phyloP scores from a whole-genome alignment of 192 early-diverging fungal species.

The Mortierella hygrophila region DNA sequence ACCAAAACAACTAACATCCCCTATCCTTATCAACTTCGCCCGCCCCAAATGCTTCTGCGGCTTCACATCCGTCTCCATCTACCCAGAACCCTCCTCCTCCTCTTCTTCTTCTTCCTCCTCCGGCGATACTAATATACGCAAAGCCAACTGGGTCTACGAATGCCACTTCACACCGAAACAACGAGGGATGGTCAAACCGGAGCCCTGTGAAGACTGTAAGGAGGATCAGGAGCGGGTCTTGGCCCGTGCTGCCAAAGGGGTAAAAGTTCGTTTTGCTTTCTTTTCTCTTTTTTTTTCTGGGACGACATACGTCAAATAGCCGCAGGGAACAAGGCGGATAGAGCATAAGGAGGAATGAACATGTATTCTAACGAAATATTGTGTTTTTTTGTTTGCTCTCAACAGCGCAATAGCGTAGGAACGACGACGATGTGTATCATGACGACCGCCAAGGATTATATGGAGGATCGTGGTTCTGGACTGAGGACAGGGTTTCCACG shows the following conservation, averaged over 20 bases:
- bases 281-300: neutral
- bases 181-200: neutral
- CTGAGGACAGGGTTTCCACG: neutral
- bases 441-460: too few relatives aligned
- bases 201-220: constrained; percentile 1
- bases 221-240: neutral
- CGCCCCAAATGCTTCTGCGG: constrained; percentile 40
- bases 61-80: neutral
- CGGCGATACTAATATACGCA: neutral
- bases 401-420: too few relatives aligned
- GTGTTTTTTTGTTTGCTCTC: too few relatives aligned
- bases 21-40: neutral
- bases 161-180: constrained; percentile 1
- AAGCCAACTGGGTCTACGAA: constrained; percentile 5
- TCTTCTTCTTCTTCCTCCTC: too few relatives aligned
- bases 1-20: neutral
- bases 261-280: neutral
- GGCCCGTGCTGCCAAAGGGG: neutral
- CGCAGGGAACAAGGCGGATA: too few relatives aligned
- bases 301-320: too few relatives aligned
- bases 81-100: neutral
- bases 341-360: too few relatives aligned
- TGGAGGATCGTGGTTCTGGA: neutral
- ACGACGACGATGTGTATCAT: too few relatives aligned
- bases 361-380: too few relatives aligned